These are phyloP conservation scores for Anaeramoeba flamelloides DNA, from an alignment of 78 protist genomes.

Conservation along the genomic window DNA sequence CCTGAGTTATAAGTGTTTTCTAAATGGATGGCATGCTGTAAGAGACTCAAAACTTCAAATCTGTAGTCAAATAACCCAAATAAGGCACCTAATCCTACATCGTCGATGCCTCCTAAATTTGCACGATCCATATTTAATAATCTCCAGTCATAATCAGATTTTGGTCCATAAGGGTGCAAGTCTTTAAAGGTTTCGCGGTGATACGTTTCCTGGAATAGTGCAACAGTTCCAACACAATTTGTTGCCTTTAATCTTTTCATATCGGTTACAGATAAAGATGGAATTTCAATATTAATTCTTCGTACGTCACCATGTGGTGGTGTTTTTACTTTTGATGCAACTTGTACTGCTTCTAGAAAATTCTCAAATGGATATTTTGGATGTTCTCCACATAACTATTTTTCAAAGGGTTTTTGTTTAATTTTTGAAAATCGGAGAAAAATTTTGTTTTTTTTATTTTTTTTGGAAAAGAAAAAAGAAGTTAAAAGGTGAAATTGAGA, in stretches of 20 bases:
- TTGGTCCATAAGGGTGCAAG: slow-evolving; percentile 15
- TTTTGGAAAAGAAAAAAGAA: no score
- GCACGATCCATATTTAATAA: not conserved
- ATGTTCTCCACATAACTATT: not conserved
- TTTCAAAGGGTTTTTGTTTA: no score
- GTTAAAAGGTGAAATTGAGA: no score
- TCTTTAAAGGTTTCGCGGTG: not conserved
- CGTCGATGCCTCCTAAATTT: not conserved
- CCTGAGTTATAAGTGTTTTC: not conserved
- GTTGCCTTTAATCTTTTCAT: slow-evolving; percentile 9
- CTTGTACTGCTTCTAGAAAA: not conserved
- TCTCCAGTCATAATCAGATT: slow-evolving; percentile 7
- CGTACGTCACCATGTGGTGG: slow-evolving; percentile 6
- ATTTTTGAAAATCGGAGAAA: no score
- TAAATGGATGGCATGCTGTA: slow-evolving; percentile 14
- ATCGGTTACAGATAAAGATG: slow-evolving; percentile 3
- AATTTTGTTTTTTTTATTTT: no score
- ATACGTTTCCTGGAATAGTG: slow-evolving; percentile 19
- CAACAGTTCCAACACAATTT: slow-evolving; percentile 1
- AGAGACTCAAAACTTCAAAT: slow-evolving; percentile 5
- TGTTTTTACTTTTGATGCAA: not conserved
- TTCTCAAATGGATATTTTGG: slow-evolving; percentile 13
- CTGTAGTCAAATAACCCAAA: slow-evolving; percentile 10
- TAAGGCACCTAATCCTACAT: slow-evolving; percentile 6
- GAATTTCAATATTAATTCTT: slow-evolving; percentile 19